Conservation (phyloP, 805 yeast species). For the Metschnikowia vanudenii region DNA sequence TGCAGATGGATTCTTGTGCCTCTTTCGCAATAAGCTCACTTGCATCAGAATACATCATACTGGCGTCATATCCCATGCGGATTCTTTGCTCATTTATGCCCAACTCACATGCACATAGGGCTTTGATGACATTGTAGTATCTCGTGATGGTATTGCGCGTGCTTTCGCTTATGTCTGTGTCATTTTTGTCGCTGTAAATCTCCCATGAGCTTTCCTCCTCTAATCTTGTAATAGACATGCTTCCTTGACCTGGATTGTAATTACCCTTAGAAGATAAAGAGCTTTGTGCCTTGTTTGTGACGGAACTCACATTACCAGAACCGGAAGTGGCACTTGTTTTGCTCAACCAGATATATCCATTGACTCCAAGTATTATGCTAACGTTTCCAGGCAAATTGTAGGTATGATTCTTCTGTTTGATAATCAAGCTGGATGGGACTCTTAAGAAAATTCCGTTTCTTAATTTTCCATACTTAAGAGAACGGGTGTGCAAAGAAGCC, state of each 20-base stretch:
- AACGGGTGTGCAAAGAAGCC: constrained; percentile 92
- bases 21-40: constrained; percentile 60
- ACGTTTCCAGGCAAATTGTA: constrained; percentile 93
- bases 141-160: constrained; percentile 75
- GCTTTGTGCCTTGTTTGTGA: constrained; percentile 38
- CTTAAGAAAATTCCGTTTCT: constrained; percentile 82
- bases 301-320: constrained; percentile 20
- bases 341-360: constrained; percentile 91
- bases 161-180: constrained; percentile 54
- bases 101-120: constrained; percentile 78
- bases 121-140: constrained; percentile 79
- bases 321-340: constrained; percentile 46
- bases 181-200: constrained; percentile 88
- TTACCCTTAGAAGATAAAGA: constrained; percentile 34
- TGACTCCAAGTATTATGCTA: constrained; percentile 86
- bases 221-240: constrained; percentile 74
- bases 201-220: constrained; percentile 95
- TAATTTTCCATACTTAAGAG: constrained; percentile 90
- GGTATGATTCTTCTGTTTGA: constrained; percentile 84
- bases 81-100: constrained; percentile 84
- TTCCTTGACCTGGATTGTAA: constrained; percentile 56
- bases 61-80: constrained; percentile 82
- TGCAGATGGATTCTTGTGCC: constrained; percentile 69
- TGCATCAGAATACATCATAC: constrained; percentile 63
- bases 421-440: constrained; percentile 80